phyloP scores from a whole-genome alignment of 139 green algal genomes.

The Trebouxia sp. region DNA sequence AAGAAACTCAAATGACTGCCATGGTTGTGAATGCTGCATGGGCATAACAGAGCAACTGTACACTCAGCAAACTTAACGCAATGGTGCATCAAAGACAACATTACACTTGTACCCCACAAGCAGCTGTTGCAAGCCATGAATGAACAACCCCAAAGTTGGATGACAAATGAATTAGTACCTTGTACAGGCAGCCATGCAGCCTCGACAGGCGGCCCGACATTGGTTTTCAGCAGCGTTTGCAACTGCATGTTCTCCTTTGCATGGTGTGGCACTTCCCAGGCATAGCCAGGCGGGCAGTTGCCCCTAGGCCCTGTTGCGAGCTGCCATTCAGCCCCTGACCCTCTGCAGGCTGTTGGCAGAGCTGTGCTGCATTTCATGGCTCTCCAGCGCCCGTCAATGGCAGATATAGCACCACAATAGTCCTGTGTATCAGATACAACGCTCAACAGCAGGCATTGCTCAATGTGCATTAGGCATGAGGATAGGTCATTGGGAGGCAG shows the following conservation, averaged over 20 bases:
- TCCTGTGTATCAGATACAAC: constrained; percentile 6
- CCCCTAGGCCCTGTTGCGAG: constrained; percentile 28
- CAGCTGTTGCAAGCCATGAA: background rate
- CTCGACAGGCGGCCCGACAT: background rate
- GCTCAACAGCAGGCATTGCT: too few relatives aligned
- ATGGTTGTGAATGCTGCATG: background rate
- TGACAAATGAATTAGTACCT: constrained; percentile 11
- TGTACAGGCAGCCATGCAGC: constrained; percentile 53
- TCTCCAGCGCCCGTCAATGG: constrained; percentile 47
- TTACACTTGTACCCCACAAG: background rate
- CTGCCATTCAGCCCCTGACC: background rate
- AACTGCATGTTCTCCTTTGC: constrained; percentile 51
- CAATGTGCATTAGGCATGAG: too few relatives aligned
- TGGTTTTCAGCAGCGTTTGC: constrained; percentile 17
- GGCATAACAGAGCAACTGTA: background rate
- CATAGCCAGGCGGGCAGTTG: constrained; percentile 42
- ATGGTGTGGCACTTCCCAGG: constrained; percentile 46
- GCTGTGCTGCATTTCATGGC: constrained; percentile 24
- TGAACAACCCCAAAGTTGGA: background rate
- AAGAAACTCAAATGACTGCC: too few relatives aligned
- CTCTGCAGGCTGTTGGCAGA: constrained; percentile 43
- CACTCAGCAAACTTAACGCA: background rate
- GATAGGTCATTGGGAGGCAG: too few relatives aligned
- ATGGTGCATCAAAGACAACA: background rate
- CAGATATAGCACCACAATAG: constrained; percentile 41